These are phyloP conservation scores for Dactylellina haptotyla DNA, from an alignment of 2,329 filamentous ascomycete genomes.

Conservation along the genomic window DNA sequence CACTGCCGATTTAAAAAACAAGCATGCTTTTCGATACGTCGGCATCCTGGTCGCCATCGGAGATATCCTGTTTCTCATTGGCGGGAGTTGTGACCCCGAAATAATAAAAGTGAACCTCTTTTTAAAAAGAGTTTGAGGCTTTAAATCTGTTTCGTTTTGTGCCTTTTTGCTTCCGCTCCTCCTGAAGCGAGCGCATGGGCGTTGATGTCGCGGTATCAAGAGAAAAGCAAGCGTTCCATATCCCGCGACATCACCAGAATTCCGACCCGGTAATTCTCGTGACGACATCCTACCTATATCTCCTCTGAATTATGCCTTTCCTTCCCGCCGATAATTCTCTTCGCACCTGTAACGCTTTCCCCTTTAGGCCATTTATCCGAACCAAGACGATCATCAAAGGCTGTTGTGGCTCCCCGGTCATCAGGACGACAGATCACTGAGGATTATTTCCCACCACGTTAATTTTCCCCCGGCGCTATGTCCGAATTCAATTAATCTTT, in stretches of 20 bases:
- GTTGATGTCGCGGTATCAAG: no score
- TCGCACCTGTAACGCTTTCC: neutral
- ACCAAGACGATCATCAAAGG: neutral
- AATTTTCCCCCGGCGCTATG: neutral
- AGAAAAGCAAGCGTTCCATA: no score
- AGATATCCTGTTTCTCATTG: neutral
- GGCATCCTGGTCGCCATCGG: neutral
- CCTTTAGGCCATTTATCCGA: neutral
- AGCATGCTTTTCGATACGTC: neutral
- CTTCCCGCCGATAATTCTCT: neutral
- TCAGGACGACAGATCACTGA: neutral
- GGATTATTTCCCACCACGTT: neutral
- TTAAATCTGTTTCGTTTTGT: neutral
- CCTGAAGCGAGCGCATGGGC: no score
- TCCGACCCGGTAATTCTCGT: no score
- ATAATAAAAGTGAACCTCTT: neutral
- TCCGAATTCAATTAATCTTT: neutral
- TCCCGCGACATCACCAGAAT: no score
- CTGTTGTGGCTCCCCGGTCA: neutral
- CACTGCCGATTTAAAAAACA: slow-evolving; percentile 22
- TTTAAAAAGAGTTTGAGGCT: neutral
- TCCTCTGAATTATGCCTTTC: no score
- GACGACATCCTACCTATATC: no score
- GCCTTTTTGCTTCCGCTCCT: no score
- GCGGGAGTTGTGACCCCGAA: slow-evolving; percentile 26